These are phyloP conservation scores for Setomelanomma holmii DNA, from an alignment of 2,329 filamentous ascomycete species.

Conservation along the genomic window DNA sequence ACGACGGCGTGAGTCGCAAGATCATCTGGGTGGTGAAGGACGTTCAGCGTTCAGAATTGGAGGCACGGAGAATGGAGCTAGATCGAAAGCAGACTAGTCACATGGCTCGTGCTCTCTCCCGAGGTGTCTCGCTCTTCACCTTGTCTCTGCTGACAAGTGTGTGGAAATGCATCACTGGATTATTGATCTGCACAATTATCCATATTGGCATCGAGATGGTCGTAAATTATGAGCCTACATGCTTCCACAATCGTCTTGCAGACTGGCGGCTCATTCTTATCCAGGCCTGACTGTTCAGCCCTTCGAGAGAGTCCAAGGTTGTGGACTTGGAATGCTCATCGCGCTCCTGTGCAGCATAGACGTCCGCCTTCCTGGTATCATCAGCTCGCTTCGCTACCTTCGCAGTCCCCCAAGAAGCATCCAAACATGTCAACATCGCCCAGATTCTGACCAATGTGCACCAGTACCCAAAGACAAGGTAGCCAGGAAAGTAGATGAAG, in stretches of 20 bases:
- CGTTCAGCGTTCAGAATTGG: background rate
- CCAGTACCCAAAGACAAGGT: conserved; percentile 63
- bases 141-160: no score
- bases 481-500: conserved; percentile 57
- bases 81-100: background rate
- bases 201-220: no score
- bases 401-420: conserved; percentile 23
- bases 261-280: no score
- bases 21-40: background rate
- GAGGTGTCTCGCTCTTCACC: background rate
- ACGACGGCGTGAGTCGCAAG: background rate
- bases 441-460: conserved; percentile 66
- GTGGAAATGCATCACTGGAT: no score
- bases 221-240: no score
- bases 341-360: background rate
- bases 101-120: background rate
- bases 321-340: no score
- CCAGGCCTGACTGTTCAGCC: no score
- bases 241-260: no score
- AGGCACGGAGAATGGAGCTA: background rate
- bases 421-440: conserved; percentile 56
- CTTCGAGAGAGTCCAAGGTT: no score
- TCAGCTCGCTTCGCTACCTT: no score
- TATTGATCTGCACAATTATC: no score
- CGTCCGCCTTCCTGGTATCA: no score